Base-by-base conservation (phyloP, 2,329 filamentous ascomycete species). In the Penicillium sp. region DNA sequence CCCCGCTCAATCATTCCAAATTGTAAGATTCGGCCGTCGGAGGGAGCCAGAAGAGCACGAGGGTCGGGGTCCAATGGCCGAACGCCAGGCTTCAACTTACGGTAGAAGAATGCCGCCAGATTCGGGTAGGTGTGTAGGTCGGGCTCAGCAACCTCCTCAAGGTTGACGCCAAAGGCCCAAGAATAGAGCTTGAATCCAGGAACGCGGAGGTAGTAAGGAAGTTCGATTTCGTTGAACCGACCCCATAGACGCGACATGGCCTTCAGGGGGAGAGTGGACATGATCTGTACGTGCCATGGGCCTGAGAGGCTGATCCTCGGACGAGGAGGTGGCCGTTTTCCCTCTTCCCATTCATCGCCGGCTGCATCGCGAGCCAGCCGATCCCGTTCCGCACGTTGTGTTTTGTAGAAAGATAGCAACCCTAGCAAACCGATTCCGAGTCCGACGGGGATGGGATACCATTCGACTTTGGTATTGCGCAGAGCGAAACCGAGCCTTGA, bases 81-180 rank as follows among this genome's bases (percentile, higher is more conserved):
- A 12, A 79, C 82, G 31, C 90, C 91, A 6, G 91, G 88, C 68
- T 96, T 97, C 53, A 98, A 77, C 1, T 84, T 88, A 54, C 93
- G 88, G 70, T 97, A 98, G 76, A 98, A 98, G 77, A 98, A 98
- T 51, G 91, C 82, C 6, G 91, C 88, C 35, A 98, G 81, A 65
- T 98, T 98, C 19, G 89, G 87, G 67, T 93, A 98, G 42, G 80
- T 80, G 66, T 87, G 89, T 19, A 98, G 81, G 62, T 98, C 93
- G 17, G 84, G 81, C 65, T 98, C 90, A 29, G 83, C 81, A 17
- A 96, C 83, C 72, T 98, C 93, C 52, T 84, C 80, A 51, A 98
- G 79, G 67, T 86, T 85, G 63, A 95, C 90, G n/a, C 89, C 90
- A 63, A 96, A 96, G 33, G 91, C 78, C 73, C 79, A 94, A 1